Conservation (phyloP, 2,329 filamentous ascomycete species). For the Fusarium sp. region DNA sequence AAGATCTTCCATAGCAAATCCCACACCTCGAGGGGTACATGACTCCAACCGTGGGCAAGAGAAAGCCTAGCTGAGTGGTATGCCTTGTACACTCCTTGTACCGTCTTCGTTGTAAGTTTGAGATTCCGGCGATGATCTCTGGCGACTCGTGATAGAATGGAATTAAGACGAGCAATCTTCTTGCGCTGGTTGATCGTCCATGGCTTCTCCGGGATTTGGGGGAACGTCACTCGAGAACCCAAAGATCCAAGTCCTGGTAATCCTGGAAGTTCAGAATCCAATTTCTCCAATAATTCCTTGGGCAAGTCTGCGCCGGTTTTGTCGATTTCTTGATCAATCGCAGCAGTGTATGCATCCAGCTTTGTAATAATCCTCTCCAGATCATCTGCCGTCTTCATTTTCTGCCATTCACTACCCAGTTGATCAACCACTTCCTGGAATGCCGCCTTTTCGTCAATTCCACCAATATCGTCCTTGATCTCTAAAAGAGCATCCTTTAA, state of each 20-base stretch:
- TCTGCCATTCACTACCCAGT: constrained; percentile 48
- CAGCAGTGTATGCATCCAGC: constrained; percentile 51
- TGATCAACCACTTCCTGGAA: constrained; percentile 52
- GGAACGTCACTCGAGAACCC: constrained; percentile 41
- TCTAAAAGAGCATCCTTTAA: constrained; percentile 52
- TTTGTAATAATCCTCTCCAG: constrained; percentile 51
- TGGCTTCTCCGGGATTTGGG: constrained; percentile 52
- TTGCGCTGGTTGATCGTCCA: constrained; percentile 54
- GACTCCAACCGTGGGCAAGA: constrained; percentile 60
- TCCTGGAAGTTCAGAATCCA: constrained; percentile 47
- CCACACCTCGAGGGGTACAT: constrained; percentile 71
- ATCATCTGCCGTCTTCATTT: constrained; percentile 49
- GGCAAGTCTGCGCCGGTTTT: constrained; percentile 48
- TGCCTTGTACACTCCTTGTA: constrained; percentile 59
- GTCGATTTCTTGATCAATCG: constrained; percentile 52
- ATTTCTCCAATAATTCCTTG: constrained; percentile 48
- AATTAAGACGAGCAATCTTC: constrained; percentile 54
- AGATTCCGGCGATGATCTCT: constrained; percentile 45
- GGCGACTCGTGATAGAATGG: constrained; percentile 44
- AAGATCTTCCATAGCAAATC: constrained; percentile 73
- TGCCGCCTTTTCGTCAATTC: constrained; percentile 49
- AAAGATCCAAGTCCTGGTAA: constrained; percentile 43
- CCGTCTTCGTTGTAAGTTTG: constrained; percentile 50
- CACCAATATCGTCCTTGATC: constrained; percentile 53
- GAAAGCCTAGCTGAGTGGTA: constrained; percentile 60